Evolutionary conservation across 2,329 filamentous ascomycete genomes (phyloP), one percentile per base, ranked within the genome.

Genomic region (Paraphoma chrysanthemicola): DNA sequence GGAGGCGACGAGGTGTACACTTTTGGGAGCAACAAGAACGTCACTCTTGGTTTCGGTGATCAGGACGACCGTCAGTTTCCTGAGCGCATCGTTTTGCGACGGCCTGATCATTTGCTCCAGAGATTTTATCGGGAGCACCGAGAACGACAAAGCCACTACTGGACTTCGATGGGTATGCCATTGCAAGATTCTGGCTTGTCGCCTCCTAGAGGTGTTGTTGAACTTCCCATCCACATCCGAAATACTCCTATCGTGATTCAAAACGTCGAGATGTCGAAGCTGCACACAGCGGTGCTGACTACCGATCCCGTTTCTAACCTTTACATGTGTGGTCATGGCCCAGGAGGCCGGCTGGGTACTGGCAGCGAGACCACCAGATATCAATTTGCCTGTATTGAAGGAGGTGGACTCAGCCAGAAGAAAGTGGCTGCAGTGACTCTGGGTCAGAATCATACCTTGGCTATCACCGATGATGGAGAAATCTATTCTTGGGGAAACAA

Each of bases 401-500:
- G 88, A 1, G 90, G 90, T 1, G 86, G 82, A 1, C 80, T 97
- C 4, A 81, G 85, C 1, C 90, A 91, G 49, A 93, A 89, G 73
- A 91, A 88, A 66, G 84, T 97, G 5, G 80, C 85, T 2, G 86
- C 88, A n/a, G 84, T 97, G 45, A 92, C 93, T 1, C 83, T 99
- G 3, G 95, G 95, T 0, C 92, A 96, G 71, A 95, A 97, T 64
- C 95, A 99, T 73, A 91, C 90, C 3, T 83, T 99, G 73, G 94
- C 92, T 1, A 81, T 98, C 6, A 90, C 91, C 3, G 88, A 88
- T n/a, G 84, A 88, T 51, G 94, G 95, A n/a, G 92, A 96, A 64
- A 86, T 97, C 6, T 97, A 92, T 82, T 95, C 92, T 1, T 99
- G 95, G 95, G 95, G 95, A 7, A 91, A 90, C 63, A 98, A 97